Evolutionary conservation across 495 filamentous ascomycete species (phyloP), one percentile per base, ranked within the genome.

Genomic region (Penicillium pancosmium): DNA sequence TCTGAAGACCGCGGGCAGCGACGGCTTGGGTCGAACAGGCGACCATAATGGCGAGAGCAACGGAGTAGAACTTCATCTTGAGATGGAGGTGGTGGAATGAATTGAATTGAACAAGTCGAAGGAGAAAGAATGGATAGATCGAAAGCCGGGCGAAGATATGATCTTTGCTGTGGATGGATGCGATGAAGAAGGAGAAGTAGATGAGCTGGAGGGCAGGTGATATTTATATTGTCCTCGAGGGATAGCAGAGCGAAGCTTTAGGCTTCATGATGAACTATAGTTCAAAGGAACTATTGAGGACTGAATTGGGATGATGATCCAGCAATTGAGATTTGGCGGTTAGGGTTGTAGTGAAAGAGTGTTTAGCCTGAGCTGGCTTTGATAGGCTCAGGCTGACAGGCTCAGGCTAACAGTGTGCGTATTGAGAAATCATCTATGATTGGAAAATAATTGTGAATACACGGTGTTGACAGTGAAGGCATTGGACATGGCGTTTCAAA

Each of bases 61-160:
- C 54, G 31, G 74, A 62, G 52, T 72, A 62, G 63, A 81, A 55
- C 78, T 83, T 83, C 82, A 85, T 84, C 27, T 55, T 76, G 67
- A 51, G 67, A 51, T 27, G 36, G 36, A 13, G 34, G 8, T 15
- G 36, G 36, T 38, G 36, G 36, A 15, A 38, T n/a, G 36, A 38
- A 38, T 38, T 4, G 36, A 38, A 38, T 4, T 12, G 11, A 7
- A 1, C n/a, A 23, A 3, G 23, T 23, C 23, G 61, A 47, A 56
- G 18, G 55, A 44, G 34, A 50, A 51, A 51, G 27, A 52, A 35
- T 55, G 19, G 50, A 56, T 21, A 36, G 25, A 47, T 31, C 16
- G 7, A 54, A 57, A 62, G 43, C 12, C 25, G 25, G 40, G 44
- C 18, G 55, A 46, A 52, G 25, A 36, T 44, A 57, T 57, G 56